Evolutionary conservation across 2,329 filamentous ascomycete species (phyloP), one percentile per base, ranked within the genome.

Genomic region (Aspergillus udagawae): DNA sequence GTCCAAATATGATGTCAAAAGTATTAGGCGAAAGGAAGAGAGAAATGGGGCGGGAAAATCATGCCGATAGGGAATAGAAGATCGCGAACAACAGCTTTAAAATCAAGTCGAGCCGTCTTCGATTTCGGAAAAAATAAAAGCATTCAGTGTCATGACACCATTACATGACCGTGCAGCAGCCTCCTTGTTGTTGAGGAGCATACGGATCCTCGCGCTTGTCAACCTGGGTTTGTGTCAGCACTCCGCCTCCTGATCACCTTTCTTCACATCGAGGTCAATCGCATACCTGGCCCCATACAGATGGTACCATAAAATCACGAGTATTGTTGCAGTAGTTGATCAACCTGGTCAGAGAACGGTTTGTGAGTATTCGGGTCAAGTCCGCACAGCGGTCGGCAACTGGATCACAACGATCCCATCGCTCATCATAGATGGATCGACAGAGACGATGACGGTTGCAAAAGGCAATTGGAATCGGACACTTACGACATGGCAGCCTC

Each of bases 271-370:
- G 52, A 2, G 10, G 28, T 47, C 52, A 58, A 59, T 63, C 61
- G 65, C 70, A 69, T 80, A 87, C 85, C 60, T 88, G 85, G 66
- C 93, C 93, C 94, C 94, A 99, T 76, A 95, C 90, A 54, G 92
- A 96, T 52, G 92, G 92, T 56, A 97, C 92, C 94, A 99, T 97
- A 81, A 96, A 97, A 76, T 99, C 94, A 77, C 93, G 90, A 68
- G 94, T 97, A 77, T 91, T 92, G 78, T 96, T 96, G 79, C 93
- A 97, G 81, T 97, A 97, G 67, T 91, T 90, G 75, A 97, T 97
- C 75, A 97, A 90, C 77, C 94, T 99, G 72, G 63, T 58, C 29
- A 53, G 57, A 65, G 52, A 45, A 8, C n/a, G 21, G 28, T 21
- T 4, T 12, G 47, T 58, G 21, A 58, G 48, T 21, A 35, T 41